Base-by-base conservation (phyloP, 2,329 filamentous ascomycete genomes). In the Cyphellophora europaea region DNA sequence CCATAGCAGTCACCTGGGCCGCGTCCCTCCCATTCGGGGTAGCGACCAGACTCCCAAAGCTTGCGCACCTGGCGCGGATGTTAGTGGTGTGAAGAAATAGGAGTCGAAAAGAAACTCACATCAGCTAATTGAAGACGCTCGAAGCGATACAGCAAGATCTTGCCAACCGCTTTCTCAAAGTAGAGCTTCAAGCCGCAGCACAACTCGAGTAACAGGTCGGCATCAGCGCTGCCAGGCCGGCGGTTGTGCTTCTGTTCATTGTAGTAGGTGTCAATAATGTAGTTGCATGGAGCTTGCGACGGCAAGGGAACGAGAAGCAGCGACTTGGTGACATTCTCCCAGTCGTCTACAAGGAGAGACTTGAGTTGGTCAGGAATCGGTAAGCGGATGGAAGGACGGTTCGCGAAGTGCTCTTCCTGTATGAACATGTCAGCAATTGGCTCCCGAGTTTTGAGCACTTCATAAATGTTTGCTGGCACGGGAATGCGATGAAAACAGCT, bases 321-420 rank as follows among this genome's bases (percentile, higher is more conserved):
- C 55, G 93, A 91, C 64, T 95, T 96, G 37, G 91, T 98, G 42
- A 98, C 79, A 51, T 95, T 93, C 59, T 98, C 91, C 91, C 91
- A 98, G 58, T 98, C 91, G 55, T 98, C 91, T 14, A 98, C 91
- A 3, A 98, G 75, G 43, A 93, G 72, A 11, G 83, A 85, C 65
- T 96, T 95, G 47, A 98, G 71, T 46, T 82, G 77, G 54, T 96
- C 91, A 0, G 91, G 87, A 45, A 96, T 78, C 32, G 79, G 72
- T 27, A 98, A 73, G 50, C 86, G 84, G 51, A 98, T 81, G 12
- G 86, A 85, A 13, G 89, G 88, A 38, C 87, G 79, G 43, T 73
- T 71, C 53, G 87, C 77, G 56, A 94, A 98, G 4, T 72, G 67
- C 42, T 96, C 91, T 65, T 96, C 91, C 88, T 96, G 59, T 38